Evolutionary conservation across 805 yeast genomes (phyloP).

Genomic region (Phaffomyces antillensis): DNA sequence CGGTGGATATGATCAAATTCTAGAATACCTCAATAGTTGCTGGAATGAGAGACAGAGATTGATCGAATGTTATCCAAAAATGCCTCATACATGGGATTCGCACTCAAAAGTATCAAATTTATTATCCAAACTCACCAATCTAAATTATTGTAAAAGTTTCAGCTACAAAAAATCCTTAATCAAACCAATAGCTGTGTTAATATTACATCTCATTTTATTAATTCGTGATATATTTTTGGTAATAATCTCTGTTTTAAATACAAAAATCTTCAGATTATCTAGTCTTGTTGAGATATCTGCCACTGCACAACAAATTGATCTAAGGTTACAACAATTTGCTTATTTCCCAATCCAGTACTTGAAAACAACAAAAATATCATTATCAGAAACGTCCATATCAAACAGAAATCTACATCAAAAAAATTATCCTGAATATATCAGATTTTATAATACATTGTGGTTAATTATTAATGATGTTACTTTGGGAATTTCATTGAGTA

Average conservation of each 20-base stretch:
- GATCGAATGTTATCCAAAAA: constrained; percentile 7
- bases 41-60: constrained; percentile 13
- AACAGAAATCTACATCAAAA: constrained; percentile 32
- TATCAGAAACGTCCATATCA: constrained; percentile 17
- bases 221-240: constrained; percentile 13
- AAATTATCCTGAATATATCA: constrained; percentile 57
- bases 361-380: constrained; percentile 32
- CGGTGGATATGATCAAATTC: background rate
- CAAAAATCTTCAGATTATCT: constrained; percentile 13
- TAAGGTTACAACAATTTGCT: constrained; percentile 67
- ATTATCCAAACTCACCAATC: background rate
- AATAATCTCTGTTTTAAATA: constrained; percentile 24
- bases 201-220: constrained; percentile 7
- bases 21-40: constrained; percentile 16
- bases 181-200: constrained; percentile 9
- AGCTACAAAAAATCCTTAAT: constrained; percentile 3
- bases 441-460: constrained; percentile 86
- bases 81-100: constrained; percentile 12
- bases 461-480: constrained; percentile 74
- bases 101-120: background rate
- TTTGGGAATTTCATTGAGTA: constrained; percentile 57
- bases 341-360: constrained; percentile 75
- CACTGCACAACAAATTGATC: constrained; percentile 70
- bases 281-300: constrained; percentile 42
- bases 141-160: background rate